Conservation (phyloP, 2,329 filamentous ascomycete genomes). For the Grosmannia huntii region DNA sequence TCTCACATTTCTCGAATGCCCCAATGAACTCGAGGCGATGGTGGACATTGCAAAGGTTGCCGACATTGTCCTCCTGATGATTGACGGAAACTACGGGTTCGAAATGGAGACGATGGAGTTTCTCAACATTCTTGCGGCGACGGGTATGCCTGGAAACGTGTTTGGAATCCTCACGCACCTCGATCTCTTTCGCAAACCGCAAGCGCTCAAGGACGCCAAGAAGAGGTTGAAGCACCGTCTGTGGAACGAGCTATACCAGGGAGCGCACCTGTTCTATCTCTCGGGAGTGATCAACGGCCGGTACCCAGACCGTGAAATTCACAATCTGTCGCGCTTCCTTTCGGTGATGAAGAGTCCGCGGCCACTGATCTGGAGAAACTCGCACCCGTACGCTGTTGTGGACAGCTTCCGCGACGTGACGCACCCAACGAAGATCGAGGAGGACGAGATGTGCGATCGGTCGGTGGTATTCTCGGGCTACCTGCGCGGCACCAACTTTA, state of each 20-base stretch:
- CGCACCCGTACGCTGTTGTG: constrained; percentile 84
- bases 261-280: constrained; percentile 92
- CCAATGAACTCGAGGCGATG: constrained; percentile 93
- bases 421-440: constrained; percentile 80
- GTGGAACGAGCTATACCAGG: constrained; percentile 95
- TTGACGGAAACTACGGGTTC: constrained; percentile 96
- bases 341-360: constrained; percentile 99
- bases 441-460: constrained; percentile 78
- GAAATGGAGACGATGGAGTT: constrained; percentile 99
- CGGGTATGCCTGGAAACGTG: constrained; percentile 96
- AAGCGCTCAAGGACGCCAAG: constrained; percentile 83
- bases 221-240: constrained; percentile 91
- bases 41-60: constrained; percentile 95
- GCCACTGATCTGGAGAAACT: constrained; percentile 92
- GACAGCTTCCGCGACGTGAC: constrained; percentile 95
- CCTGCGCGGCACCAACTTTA: constrained; percentile 86
- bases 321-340: constrained; percentile 89
- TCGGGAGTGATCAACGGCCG: constrained; percentile 93
- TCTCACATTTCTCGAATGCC: constrained; percentile 90
- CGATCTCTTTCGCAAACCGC: constrained; percentile 89
- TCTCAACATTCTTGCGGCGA: constrained; percentile 80
- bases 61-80: constrained; percentile 94
- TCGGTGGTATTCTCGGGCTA: constrained; percentile 89
- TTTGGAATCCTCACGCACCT: constrained; percentile 95
- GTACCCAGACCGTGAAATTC: constrained; percentile 91